A percentile compares a stretch with the other conserved stretches of the same genome.
Evolutionary conservation across 768 basidiomycete genomes (phyloP).

Genomic region (Hygrophorus russula): DNA sequence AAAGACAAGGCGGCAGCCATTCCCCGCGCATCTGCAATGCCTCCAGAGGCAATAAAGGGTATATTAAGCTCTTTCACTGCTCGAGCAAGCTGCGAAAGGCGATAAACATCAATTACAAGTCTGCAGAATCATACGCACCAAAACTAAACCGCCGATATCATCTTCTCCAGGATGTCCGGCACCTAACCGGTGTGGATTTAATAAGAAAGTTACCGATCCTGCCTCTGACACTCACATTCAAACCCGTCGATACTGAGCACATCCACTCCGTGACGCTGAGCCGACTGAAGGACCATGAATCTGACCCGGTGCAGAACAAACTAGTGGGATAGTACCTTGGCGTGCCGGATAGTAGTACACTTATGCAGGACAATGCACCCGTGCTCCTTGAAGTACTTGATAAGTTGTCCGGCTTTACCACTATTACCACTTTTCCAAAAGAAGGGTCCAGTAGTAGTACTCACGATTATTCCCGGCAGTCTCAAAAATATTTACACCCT

Average conservation of each 20-base stretch:
- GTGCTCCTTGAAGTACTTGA: slow-evolving; percentile 73
- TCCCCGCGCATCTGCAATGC: slow-evolving; percentile 80
- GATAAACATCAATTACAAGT: not conserved
- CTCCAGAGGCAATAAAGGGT: slow-evolving; percentile 87
- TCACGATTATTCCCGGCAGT: slow-evolving; percentile 87
- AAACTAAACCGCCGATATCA: slow-evolving; percentile 78
- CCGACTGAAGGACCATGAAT: slow-evolving; percentile 21
- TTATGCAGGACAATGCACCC: slow-evolving; percentile 82
- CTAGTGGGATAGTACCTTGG: slow-evolving; percentile 39
- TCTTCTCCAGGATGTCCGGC: slow-evolving; percentile 94
- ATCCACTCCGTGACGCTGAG: slow-evolving; percentile 75
- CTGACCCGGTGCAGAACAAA: not conserved
- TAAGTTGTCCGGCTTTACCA: slow-evolving; percentile 49
- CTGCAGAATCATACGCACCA: slow-evolving; percentile 32
- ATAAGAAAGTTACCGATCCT: slow-evolving; percentile 1
- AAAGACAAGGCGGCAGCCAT: slow-evolving; percentile 73
- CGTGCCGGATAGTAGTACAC: slow-evolving; percentile 79
- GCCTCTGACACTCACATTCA: slow-evolving; percentile 47
- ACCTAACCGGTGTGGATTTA: slow-evolving; percentile 32
- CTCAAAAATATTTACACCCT: slow-evolving; percentile 84
- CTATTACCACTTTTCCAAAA: not conserved
- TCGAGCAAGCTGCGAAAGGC: slow-evolving; percentile 54
- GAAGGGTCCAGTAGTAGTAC: slow-evolving; percentile 13
- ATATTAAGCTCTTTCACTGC: slow-evolving; percentile 75
- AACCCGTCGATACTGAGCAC: slow-evolving; percentile 84